Evolutionary conservation across 2,329 filamentous ascomycete genomes (phyloP).

Genomic region (Epichloe hybrida): DNA sequence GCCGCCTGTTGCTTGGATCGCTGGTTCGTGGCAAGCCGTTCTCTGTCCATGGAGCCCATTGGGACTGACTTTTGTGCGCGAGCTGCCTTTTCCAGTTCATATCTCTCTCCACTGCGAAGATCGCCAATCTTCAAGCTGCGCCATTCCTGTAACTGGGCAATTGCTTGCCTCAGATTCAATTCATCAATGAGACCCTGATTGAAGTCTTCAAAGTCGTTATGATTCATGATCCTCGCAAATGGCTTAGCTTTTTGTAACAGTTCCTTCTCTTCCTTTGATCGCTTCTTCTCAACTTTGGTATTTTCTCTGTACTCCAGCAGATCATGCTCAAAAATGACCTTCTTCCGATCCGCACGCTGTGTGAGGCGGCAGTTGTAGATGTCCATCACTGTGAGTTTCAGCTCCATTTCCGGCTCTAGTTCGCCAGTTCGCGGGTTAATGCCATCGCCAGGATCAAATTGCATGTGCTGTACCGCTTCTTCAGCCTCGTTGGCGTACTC

Average conservation of each 20-base stretch:
- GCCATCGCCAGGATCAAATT: slow-evolving; percentile 92
- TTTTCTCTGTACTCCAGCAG: slow-evolving; percentile 91
- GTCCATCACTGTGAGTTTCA: slow-evolving; percentile 96
- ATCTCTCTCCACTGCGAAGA: slow-evolving; percentile 77
- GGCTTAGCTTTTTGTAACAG: slow-evolving; percentile 88
- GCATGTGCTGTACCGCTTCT: slow-evolving; percentile 95
- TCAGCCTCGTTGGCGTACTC: slow-evolving; percentile 97
- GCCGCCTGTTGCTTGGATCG: slow-evolving; percentile 52
- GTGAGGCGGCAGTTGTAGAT: slow-evolving; percentile 92
- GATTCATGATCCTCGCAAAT: slow-evolving; percentile 93
- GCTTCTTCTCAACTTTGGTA: slow-evolving; percentile 77
- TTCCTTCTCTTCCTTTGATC: slow-evolving; percentile 89
- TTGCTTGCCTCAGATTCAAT: slow-evolving; percentile 79
- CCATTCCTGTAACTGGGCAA: slow-evolving; percentile 88
- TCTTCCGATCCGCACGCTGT: slow-evolving; percentile 84
- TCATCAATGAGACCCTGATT: slow-evolving; percentile 80
- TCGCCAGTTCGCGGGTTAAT: slow-evolving; percentile 73
- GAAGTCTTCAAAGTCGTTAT: slow-evolving; percentile 75
- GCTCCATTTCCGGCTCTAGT: slow-evolving; percentile 87
- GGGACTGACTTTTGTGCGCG: slow-evolving; percentile 58
- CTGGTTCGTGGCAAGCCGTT: slow-evolving; percentile 56
- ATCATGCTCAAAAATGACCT: slow-evolving; percentile 91
- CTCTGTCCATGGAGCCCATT: slow-evolving; percentile 74
- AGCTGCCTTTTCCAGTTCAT: slow-evolving; percentile 73
- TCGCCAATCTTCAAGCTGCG: slow-evolving; percentile 72